Evolutionary conservation across 441 rosid species (phyloP).

Genomic region (Adansonia rubrostipa): DNA sequence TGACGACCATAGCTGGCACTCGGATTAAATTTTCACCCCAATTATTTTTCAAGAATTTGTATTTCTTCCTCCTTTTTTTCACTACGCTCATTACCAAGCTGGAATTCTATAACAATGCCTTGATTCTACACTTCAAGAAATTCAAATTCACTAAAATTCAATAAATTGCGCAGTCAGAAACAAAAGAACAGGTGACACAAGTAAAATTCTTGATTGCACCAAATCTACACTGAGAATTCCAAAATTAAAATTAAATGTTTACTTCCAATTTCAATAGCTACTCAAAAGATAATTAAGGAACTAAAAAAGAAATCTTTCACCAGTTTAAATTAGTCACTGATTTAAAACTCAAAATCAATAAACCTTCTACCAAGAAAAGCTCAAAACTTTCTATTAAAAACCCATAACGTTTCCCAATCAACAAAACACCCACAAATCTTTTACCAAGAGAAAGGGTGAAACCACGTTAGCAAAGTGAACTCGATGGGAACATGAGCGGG

Average conservation of each 20-base stretch:
- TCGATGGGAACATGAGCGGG: background rate
- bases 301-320: background rate
- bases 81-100: background rate
- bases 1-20: too few relatives aligned
- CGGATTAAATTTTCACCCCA: background rate
- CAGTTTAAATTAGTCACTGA: background rate
- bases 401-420: background rate
- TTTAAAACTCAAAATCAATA: slow-evolving; percentile 18
- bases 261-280: slow-evolving; percentile 2
- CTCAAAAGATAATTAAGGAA: background rate
- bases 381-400: background rate
- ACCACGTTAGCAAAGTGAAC: background rate
- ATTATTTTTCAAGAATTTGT: background rate
- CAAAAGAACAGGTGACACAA: slow-evolving; percentile 1
- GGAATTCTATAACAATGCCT: slow-evolving; percentile 11
- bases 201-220: background rate
- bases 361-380: background rate
- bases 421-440: background rate
- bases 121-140: background rate
- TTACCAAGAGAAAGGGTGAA: background rate
- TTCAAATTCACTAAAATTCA: background rate
- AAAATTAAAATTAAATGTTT: background rate
- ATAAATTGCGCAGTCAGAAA: background rate
- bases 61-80: background rate
- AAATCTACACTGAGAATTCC: too few relatives aligned